Percentiles rank a stretch among this genome's conserved stretches.
phyloP scores from a whole-genome alignment of 2,329 filamentous ascomycete genomes.

The Exophiala sp. region DNA sequence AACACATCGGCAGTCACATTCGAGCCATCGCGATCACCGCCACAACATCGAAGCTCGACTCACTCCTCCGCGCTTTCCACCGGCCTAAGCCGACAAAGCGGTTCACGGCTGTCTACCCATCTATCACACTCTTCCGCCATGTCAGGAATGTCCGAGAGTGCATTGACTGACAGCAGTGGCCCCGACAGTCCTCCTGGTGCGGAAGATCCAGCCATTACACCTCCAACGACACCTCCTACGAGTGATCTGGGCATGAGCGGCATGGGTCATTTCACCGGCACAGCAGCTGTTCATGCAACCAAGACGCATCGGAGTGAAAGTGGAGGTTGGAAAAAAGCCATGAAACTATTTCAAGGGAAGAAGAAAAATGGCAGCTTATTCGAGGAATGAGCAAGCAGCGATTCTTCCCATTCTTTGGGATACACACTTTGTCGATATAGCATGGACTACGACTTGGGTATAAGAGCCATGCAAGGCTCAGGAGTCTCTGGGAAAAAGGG shows the following conservation, averaged over 20 bases:
- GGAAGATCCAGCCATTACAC: conserved; percentile 42
- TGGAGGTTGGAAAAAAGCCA: conserved; percentile 52
- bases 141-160: conserved; percentile 38
- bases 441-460: background rate
- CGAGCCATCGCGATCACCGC: conserved; percentile 26
- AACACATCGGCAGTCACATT: conserved; percentile 25
- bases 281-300: conserved; percentile 34
- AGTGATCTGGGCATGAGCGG: conserved; percentile 36
- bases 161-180: conserved; percentile 47
- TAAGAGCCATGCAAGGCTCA: background rate
- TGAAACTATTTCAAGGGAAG: conserved; percentile 39
- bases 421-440: background rate
- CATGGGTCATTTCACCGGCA: conserved; percentile 6
- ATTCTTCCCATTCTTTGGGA: background rate
- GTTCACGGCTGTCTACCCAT: conserved; percentile 29
- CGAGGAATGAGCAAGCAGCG: conserved; percentile 15
- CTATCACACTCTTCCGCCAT: conserved; percentile 38
- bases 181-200: conserved; percentile 42
- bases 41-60: conserved; percentile 30
- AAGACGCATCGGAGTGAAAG: conserved; percentile 38
- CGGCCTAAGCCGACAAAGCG: conserved; percentile 34
- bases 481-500: conserved; percentile 10
- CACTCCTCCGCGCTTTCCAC: conserved; percentile 35
- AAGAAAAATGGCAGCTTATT: conserved; percentile 26
- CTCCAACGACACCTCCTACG: conserved; percentile 49